These are phyloP conservation scores for Sporothrix brunneoviolacea DNA, from an alignment of 2,329 filamentous ascomycete species.

Conservation along the genomic window DNA sequence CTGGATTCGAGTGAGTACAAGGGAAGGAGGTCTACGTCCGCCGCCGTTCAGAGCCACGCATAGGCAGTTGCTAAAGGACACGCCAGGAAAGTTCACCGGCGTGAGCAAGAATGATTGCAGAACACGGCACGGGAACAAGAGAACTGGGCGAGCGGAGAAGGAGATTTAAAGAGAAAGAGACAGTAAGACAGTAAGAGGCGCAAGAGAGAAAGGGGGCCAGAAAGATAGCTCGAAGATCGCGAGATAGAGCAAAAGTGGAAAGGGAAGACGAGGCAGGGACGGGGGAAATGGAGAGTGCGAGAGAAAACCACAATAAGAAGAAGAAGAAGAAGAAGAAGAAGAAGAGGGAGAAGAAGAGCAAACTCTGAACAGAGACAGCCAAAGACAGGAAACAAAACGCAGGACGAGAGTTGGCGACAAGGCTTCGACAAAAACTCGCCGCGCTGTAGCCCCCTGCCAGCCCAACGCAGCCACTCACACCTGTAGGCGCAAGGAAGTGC, in stretches of 20 bases:
- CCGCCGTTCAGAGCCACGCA: no score
- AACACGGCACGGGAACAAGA: no score
- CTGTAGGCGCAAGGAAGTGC: not conserved
- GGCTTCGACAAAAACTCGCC: not conserved
- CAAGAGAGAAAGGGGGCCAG: no score
- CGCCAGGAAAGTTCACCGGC: no score
- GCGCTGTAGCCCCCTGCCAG: no score
- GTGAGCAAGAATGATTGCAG: no score
- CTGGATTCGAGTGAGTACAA: not conserved
- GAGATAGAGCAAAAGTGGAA: not conserved
- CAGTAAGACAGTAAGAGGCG: no score
- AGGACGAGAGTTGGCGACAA: conserved; percentile 1
- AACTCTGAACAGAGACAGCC: not conserved
- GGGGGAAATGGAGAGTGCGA: not conserved
- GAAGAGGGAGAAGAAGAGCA: not conserved
- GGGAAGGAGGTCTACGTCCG: no score
- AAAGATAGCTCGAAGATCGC: no score
- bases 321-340: not conserved
- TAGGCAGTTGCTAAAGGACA: no score
- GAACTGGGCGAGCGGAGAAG: no score
- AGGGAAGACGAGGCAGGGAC: not conserved
- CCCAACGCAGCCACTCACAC: not conserved
- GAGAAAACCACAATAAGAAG: not conserved
- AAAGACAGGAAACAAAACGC: not conserved
- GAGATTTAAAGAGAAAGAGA: no score